These are phyloP conservation scores for Penicillium fuscoglaucum DNA, from an alignment of 2,329 filamentous ascomycete genomes.

Conservation along the genomic window DNA sequence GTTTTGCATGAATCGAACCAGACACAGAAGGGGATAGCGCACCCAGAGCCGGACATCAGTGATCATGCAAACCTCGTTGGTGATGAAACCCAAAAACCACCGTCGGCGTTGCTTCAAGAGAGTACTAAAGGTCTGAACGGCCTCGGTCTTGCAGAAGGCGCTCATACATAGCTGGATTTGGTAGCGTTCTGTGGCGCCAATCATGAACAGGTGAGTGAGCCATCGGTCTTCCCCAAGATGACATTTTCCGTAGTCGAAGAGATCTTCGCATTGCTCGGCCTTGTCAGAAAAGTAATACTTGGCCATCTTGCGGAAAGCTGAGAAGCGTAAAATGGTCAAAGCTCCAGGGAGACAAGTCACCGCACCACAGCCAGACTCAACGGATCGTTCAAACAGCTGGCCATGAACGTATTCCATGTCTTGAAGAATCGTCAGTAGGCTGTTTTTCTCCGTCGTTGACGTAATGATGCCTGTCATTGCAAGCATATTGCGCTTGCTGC, in stretches of 20 bases:
- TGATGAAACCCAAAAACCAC: slow-evolving; percentile 97
- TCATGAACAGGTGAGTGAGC: slow-evolving; percentile 99
- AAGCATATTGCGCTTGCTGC: slow-evolving; percentile 87
- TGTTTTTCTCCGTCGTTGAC: slow-evolving; percentile 84
- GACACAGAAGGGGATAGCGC: slow-evolving; percentile 79
- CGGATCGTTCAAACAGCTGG: slow-evolving; percentile 91
- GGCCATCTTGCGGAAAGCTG: slow-evolving; percentile 93
- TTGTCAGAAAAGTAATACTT: slow-evolving; percentile 99
- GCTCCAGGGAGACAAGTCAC: slow-evolving; percentile 94
- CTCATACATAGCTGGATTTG: slow-evolving; percentile 98
- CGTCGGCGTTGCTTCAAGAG: slow-evolving; percentile 90
- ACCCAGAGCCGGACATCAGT: slow-evolving; percentile 91
- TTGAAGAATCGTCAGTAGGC: slow-evolving; percentile 86
- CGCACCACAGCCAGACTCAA: slow-evolving; percentile 89
- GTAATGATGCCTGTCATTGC: slow-evolving; percentile 98
- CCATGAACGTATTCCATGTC: slow-evolving; percentile 99
- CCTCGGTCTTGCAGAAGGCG: slow-evolving; percentile 97
- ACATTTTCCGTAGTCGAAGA: slow-evolving; percentile 96
- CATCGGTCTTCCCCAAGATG: slow-evolving; percentile 94
- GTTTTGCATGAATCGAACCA: slow-evolving; percentile 92
- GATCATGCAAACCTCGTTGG: slow-evolving; percentile 97
- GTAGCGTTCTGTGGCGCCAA: slow-evolving; percentile 86
- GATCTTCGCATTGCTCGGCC: slow-evolving; percentile 88
- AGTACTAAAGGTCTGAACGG: slow-evolving; percentile 81
- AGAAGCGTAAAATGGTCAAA: slow-evolving; percentile 93